Base-by-base conservation (phyloP, 177 flowering plant species). In the Vitis hybrid region DNA sequence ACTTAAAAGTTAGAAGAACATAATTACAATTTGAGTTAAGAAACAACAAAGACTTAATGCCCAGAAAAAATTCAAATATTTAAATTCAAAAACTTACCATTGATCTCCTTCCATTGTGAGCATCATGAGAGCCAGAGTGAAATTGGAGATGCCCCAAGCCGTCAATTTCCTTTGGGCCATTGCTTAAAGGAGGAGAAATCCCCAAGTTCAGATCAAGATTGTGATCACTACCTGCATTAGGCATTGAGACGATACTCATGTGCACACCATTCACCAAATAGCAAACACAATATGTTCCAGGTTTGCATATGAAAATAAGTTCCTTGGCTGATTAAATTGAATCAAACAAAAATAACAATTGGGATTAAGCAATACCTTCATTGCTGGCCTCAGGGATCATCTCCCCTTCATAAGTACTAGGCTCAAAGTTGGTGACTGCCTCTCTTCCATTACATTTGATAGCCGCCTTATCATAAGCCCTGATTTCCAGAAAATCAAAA, bases 381-480 rank as follows among this genome's bases (percentile, higher is more conserved):
- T 50, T 71, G 48, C 62, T 71, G 61, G 74, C 75, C 69, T 77
- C 82, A n/a, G 80, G 59, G 57, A 65, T 72, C 61, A 80, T 76
- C 65, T 86, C 87, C 55, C 82, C 90, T 73, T 84, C 87, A 70
- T 90, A 94, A 50, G 88, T 61, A 71, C 90, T 87, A 5, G 90
- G 85, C 72, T 92, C 97, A 75, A 94, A 94, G 80, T 94, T 94
- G 70, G 97, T 94, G 54, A 92, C 93, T 2, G 97, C 98, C 63
- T 94, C 98, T 77, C 89, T 86, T 75, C 96, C 97, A 74, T 85
- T 94, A 69, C 89, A 90, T 71, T 85, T 87, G 79, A 91, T 85
- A 34, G 98, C 97, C 3, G 98, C 98, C 85, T 82, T 93, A 79
- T 94, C 98, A 79, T 93, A 92, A 70, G 98, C 98, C 92, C 98